Percentiles rank a stretch among this genome's conserved stretches.
Conservation (phyloP, 108 stramenopile species). For the Cyclotella choctawhatcheeana region DNA sequence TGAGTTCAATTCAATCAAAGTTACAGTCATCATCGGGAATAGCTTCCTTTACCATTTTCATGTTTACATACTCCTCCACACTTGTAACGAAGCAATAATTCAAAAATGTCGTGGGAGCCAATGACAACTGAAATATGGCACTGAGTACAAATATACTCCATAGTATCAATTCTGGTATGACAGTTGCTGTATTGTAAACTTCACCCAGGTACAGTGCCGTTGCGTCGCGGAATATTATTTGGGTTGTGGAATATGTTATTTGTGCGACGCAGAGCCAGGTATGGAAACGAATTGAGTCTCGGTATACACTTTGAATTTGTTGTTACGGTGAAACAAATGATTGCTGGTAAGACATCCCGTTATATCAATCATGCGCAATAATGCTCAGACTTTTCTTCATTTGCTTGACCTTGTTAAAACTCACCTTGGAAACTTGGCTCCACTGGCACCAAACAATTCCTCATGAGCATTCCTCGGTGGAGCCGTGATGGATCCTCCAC, state of each 20-base stretch:
- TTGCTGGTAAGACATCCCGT: no score
- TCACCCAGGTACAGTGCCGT: conserved; percentile 22
- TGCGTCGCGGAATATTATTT: conserved; percentile 47
- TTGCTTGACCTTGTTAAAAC: not conserved
- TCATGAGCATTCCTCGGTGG: conserved; percentile 39
- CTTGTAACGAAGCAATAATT: conserved; percentile 41
- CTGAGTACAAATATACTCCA: conserved; percentile 27
- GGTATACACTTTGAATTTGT: conserved; percentile 13
- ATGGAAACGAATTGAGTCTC: conserved; percentile 49
- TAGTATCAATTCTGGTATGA: conserved; percentile 30
- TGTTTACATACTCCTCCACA: conserved; percentile 38
- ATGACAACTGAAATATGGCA: conserved; percentile 30
- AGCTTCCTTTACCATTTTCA: conserved; percentile 12
- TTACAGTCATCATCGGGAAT: conserved; percentile 2
- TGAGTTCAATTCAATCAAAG: not conserved
- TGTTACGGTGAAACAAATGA: not conserved
- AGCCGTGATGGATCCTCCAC: conserved; percentile 12
- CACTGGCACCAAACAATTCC: conserved; percentile 43
- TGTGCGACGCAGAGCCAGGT: conserved; percentile 46
- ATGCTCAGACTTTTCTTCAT: no score
- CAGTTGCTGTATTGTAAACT: conserved; percentile 25
- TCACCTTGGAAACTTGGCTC: conserved; percentile 27
- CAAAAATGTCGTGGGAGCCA: conserved; percentile 48
- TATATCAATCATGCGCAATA: no score
- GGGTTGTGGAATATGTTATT: conserved; percentile 39